Evolutionary conservation across 257 asterid genomes (phyloP).

Genomic region (Salvia miltiorrhiza): DNA sequence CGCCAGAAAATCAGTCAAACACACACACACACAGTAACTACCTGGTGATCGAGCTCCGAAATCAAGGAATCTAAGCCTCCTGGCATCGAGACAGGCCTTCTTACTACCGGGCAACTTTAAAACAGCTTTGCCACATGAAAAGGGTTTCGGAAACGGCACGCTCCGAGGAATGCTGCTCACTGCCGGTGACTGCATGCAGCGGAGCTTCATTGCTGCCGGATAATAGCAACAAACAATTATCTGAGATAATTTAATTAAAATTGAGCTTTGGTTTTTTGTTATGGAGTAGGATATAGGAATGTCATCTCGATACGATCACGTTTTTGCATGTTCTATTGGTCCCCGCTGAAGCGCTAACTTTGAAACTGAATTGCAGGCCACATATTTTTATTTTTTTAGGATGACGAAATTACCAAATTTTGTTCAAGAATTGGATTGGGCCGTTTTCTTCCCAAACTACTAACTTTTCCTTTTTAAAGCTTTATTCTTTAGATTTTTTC

Average conservation of each 20-base stretch:
- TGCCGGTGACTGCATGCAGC: constrained; percentile 46
- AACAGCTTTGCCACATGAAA: constrained; percentile 36
- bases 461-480: background rate
- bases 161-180: constrained; percentile 46
- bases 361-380: constrained; percentile 29
- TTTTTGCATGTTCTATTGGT: constrained; percentile 25
- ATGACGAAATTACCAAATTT: background rate
- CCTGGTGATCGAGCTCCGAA: constrained; percentile 57
- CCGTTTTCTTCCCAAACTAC: background rate
- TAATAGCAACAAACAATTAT: constrained; percentile 13
- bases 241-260: background rate
- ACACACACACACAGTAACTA: constrained; percentile 13
- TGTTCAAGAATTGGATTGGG: background rate
- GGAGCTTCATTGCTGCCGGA: constrained; percentile 46
- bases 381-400: constrained; percentile 17
- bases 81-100: constrained; percentile 28
- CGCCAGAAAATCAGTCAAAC: background rate
- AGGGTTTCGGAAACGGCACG: constrained; percentile 43
- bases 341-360: constrained; percentile 25
- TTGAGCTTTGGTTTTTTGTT: background rate
- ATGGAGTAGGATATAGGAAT: constrained; percentile 11
- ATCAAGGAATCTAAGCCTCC: constrained; percentile 36
- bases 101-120: constrained; percentile 23
- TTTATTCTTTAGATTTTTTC: background rate
- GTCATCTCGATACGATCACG: constrained; percentile 24